These are phyloP conservation scores for Salvia splendens DNA, from an alignment of 257 asterid genomes.

Conservation along the genomic window DNA sequence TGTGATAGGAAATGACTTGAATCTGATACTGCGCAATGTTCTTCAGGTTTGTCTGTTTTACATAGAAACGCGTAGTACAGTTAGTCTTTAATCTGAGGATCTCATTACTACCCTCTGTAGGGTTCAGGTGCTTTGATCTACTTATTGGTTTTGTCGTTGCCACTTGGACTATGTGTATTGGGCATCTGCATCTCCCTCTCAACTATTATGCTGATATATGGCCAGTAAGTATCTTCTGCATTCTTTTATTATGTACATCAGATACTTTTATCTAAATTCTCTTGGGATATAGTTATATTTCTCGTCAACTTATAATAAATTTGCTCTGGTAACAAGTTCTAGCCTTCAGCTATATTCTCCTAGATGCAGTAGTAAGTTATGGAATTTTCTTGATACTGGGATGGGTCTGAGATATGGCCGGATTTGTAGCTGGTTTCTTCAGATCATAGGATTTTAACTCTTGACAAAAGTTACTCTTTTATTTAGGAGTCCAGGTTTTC, in stretches of 20 bases:
- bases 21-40: slow-evolving; percentile 80
- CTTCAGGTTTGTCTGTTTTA: slow-evolving; percentile 64
- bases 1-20: slow-evolving; percentile 89
- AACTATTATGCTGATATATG: slow-evolving; percentile 78
- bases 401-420: slow-evolving; percentile 17
- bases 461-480: slow-evolving; percentile 7
- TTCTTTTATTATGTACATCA: slow-evolving; percentile 22
- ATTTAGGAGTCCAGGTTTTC: slow-evolving; percentile 5
- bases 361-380: slow-evolving; percentile 4
- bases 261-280: slow-evolving; percentile 16
- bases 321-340: slow-evolving; percentile 8
- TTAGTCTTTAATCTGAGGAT: slow-evolving; percentile 31
- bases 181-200: slow-evolving; percentile 72
- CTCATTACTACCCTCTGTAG: slow-evolving; percentile 48
- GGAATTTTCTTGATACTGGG: slow-evolving; percentile 22
- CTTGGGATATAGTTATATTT: not conserved
- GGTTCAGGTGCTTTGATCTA: slow-evolving; percentile 86
- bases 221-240: slow-evolving; percentile 62
- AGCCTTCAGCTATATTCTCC: slow-evolving; percentile 9
- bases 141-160: slow-evolving; percentile 82
- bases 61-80: slow-evolving; percentile 9
- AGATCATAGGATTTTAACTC: not conserved
- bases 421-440: slow-evolving; percentile 1
- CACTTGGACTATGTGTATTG: slow-evolving; percentile 82
- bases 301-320: not conserved